A percentile compares a stretch with the other conserved stretches of the same genome.
Conservation (phyloP, 2,329 filamentous ascomycete species). For the Xylaria sp. region DNA sequence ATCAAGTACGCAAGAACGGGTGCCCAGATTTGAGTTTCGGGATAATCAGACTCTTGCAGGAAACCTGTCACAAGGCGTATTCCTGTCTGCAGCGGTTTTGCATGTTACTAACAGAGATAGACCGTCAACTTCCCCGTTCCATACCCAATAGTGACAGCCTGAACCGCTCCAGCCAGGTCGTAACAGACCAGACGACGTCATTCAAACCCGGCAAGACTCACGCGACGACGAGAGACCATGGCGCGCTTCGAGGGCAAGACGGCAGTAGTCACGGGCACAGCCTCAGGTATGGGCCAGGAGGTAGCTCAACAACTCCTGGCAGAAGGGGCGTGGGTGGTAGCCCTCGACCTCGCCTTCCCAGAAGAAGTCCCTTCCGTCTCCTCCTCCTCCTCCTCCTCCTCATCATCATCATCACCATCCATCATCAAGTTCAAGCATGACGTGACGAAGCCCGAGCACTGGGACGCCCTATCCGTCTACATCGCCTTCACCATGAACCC, state of each 20-base stretch:
- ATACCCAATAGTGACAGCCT: too few relatives aligned
- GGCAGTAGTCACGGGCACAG: conserved; percentile 10
- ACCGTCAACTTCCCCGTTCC: too few relatives aligned
- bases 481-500: too few relatives aligned
- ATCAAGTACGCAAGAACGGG: too few relatives aligned
- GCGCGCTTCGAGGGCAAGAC: conserved; percentile 2
- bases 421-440: background rate
- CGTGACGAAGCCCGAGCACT: background rate
- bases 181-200: background rate
- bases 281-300: conserved; percentile 3
- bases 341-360: background rate
- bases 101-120: too few relatives aligned
- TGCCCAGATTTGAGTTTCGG: too few relatives aligned
- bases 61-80: too few relatives aligned
- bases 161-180: too few relatives aligned
- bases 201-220: background rate
- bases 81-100: too few relatives aligned
- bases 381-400: background rate
- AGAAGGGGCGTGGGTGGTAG: conserved; percentile 4
- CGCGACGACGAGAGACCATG: background rate
- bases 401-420: background rate
- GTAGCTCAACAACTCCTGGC: background rate
- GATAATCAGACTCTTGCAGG: too few relatives aligned
- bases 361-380: too few relatives aligned
- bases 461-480: background rate